Percentiles rank a stretch among this genome's conserved stretches.
phyloP scores from a whole-genome alignment of 2,329 filamentous ascomycete genomes.

The Fusarium nygamai region DNA sequence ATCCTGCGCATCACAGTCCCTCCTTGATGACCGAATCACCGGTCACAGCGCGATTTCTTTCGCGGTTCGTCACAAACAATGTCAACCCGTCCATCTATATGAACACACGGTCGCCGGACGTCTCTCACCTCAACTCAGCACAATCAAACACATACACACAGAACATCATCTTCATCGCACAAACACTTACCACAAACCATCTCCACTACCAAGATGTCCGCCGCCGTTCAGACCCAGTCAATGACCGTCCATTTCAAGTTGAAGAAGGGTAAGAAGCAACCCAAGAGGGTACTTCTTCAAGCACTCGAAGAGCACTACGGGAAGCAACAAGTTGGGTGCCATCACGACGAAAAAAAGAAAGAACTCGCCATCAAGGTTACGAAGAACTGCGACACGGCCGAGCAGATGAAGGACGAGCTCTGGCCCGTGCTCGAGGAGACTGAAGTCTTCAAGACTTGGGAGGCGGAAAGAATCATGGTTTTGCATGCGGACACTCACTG shows the following conservation, averaged over 20 bases:
- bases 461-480: not conserved
- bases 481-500: not conserved
- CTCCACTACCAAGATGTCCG: not conserved
- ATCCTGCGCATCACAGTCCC: too few relatives aligned
- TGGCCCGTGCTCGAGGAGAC: not conserved
- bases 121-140: not conserved
- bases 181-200: not conserved
- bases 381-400: not conserved
- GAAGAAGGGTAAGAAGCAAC: not conserved
- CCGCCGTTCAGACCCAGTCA: not conserved
- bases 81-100: not conserved
- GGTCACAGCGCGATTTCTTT: fast-evolving
- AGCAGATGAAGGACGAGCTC: not conserved
- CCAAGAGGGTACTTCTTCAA: not conserved
- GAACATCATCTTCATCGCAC: not conserved
- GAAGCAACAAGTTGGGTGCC: not conserved
- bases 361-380: not conserved
- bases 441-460: not conserved
- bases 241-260: not conserved
- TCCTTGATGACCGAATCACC: too few relatives aligned
- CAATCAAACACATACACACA: not conserved
- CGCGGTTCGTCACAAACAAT: not conserved
- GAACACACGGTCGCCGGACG: not conserved
- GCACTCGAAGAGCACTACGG: not conserved
- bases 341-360: not conserved